These are phyloP conservation scores for Thelonectria blattea DNA, from an alignment of 2,329 filamentous ascomycete species.

Conservation along the genomic window DNA sequence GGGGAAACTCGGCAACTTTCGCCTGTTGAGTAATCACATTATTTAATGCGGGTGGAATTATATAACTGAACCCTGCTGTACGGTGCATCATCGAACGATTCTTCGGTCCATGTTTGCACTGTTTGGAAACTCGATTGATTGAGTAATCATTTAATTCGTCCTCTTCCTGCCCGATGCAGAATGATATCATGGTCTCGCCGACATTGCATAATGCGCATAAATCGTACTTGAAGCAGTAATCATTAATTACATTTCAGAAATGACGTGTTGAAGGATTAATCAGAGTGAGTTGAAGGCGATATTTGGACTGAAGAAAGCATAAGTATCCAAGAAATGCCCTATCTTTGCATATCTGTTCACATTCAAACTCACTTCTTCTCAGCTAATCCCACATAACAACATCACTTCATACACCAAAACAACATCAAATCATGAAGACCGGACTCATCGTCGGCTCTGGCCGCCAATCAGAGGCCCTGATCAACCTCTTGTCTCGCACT, in stretches of 20 bases:
- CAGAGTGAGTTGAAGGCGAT: background rate
- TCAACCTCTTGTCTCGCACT: background rate
- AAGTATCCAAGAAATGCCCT: background rate
- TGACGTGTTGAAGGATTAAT: background rate
- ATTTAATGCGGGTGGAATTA: background rate
- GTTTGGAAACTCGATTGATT: background rate
- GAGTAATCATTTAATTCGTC: background rate
- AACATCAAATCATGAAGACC: slow-evolving; percentile 2
- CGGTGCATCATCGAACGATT: background rate
- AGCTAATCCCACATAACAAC: background rate
- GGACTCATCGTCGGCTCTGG: slow-evolving; percentile 3
- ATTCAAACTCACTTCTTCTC: background rate
- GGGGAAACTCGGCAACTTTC: no score
- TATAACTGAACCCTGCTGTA: background rate
- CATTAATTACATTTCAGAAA: no score
- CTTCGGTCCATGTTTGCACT: background rate
- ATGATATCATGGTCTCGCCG: background rate
- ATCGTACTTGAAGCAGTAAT: background rate
- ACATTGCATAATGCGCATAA: background rate
- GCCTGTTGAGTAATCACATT: background rate
- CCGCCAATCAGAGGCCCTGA: background rate
- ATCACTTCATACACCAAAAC: background rate
- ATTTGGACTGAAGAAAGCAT: background rate
- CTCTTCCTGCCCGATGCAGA: background rate
- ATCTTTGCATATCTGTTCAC: background rate